A percentile compares a stretch with the other conserved stretches of the same genome.
phyloP scores from a whole-genome alignment of 352 stramenopile genomes.

The Blastocystis sp. region DNA sequence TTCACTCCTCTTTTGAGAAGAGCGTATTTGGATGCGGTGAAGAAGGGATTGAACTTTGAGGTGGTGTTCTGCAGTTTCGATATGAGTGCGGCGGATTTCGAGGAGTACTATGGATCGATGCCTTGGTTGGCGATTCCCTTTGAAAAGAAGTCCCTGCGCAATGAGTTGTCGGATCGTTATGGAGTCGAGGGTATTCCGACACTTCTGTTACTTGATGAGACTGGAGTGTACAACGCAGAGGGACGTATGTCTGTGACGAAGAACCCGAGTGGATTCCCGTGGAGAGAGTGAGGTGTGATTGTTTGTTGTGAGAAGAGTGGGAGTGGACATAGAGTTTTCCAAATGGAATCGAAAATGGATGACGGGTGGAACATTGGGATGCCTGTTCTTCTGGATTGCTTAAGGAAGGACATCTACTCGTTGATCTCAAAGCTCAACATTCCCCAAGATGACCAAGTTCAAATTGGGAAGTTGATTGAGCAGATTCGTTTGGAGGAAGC shows the following conservation, averaged over 20 bases:
- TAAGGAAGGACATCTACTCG: constrained; percentile 14
- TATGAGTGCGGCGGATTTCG: neutral
- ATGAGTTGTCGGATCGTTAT: neutral
- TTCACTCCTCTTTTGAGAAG: constrained; percentile 50
- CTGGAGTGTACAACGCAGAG: constrained; percentile 16
- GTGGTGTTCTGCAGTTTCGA: constrained; percentile 44
- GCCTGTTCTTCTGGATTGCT: constrained; percentile 33
- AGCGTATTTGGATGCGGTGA: neutral
- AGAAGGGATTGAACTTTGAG: constrained; percentile 42
- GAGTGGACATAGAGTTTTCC: neutral
- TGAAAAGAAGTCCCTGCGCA: neutral
- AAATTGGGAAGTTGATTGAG: constrained; percentile 35
- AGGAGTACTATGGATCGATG: constrained; percentile 49
- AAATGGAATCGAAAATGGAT: constrained; percentile 18
- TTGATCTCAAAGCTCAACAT: constrained; percentile 22
- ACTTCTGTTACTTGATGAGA: constrained; percentile 16
- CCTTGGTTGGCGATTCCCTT: constrained; percentile 53
- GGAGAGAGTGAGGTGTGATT: neutral
- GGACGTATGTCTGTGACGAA: constrained; percentile 25
- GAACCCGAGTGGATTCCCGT: constrained; percentile 47
- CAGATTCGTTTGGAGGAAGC: constrained; percentile 35
- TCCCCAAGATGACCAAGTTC: neutral
- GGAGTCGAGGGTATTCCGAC: constrained; percentile 36
- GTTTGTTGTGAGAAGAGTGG: neutral
- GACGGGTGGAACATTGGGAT: constrained; percentile 13